A percentile compares a stretch with the other conserved stretches of the same genome.
Conservation (phyloP, 352 stramenopile species). For the Phytophthora pistaciae region DNA sequence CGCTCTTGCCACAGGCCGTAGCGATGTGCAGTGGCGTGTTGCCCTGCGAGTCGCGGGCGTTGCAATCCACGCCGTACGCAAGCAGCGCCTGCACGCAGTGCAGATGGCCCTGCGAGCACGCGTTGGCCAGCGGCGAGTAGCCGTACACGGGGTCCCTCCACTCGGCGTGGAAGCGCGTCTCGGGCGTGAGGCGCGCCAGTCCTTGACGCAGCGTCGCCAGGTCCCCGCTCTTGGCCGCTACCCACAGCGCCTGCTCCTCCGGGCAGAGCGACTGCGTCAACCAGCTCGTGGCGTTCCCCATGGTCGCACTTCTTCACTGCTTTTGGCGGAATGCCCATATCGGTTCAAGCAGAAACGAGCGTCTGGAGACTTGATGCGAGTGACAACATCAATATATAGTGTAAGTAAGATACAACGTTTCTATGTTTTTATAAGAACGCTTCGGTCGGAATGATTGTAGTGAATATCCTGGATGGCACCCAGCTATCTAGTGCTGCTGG, state of each 20-base stretch:
- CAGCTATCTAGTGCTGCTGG: constrained; percentile 3
- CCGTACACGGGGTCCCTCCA: constrained; percentile 72
- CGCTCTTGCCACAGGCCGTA: constrained; percentile 61
- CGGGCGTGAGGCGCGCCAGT: constrained; percentile 59
- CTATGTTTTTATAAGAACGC: not conserved
- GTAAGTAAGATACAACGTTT: not conserved
- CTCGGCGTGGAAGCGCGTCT: constrained; percentile 74
- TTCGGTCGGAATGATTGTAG: constrained; percentile 25
- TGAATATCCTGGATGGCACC: constrained; percentile 16
- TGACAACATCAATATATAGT: not conserved
- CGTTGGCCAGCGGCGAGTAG: constrained; percentile 75
- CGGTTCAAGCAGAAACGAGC: not conserved
- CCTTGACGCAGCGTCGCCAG: constrained; percentile 53
- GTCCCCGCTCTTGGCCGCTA: constrained; percentile 81
- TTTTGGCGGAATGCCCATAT: not conserved
- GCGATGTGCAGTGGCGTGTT: constrained; percentile 78
- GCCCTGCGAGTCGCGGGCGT: constrained; percentile 65
- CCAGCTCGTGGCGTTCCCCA: constrained; percentile 85
- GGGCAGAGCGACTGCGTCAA: constrained; percentile 75
- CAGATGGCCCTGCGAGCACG: constrained; percentile 66
- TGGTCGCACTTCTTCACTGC: constrained; percentile 19
- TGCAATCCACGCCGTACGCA: constrained; percentile 60
- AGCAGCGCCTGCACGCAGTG: constrained; percentile 71
- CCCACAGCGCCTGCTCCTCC: constrained; percentile 80
- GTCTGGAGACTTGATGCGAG: not conserved